Evolutionary conservation across 2,329 filamentous ascomycete species (phyloP).

Genomic region (Ophiostoma piceae): DNA sequence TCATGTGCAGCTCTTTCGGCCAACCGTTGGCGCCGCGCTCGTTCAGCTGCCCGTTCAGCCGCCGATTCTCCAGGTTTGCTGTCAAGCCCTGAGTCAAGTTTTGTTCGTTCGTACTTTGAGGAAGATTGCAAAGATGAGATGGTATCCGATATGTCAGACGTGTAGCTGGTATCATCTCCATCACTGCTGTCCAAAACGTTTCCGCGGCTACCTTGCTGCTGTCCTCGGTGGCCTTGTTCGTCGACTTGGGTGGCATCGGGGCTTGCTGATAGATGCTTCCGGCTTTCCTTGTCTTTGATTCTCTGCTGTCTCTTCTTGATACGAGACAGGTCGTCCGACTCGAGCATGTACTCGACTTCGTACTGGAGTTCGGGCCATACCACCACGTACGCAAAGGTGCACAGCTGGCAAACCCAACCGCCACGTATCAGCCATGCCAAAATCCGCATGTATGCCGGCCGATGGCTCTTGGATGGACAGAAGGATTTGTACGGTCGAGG

Average conservation of each 20-base stretch:
- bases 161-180: constrained; percentile 9
- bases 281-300: constrained; percentile 20
- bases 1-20: constrained; percentile 51
- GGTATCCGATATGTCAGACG: constrained; percentile 18
- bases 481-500: constrained; percentile 79
- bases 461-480: constrained; percentile 82
- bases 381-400: constrained; percentile 84
- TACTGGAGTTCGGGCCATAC: constrained; percentile 78
- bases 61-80: constrained; percentile 35
- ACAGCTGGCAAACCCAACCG: constrained; percentile 89
- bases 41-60: constrained; percentile 54
- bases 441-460: constrained; percentile 81
- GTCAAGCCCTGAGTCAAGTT: constrained; percentile 25
- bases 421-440: constrained; percentile 88
- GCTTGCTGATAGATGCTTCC: not conserved
- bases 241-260: not conserved
- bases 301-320: constrained; percentile 31
- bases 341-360: constrained; percentile 67
- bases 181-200: constrained; percentile 17
- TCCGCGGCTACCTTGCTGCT: constrained; percentile 23
- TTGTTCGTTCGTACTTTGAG: not conserved
- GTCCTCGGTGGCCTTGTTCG: constrained; percentile 4
- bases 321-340: constrained; percentile 54
- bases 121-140: constrained; percentile 25
- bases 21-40: constrained; percentile 56